A percentile compares a stretch with the other conserved stretches of the same genome.
These are phyloP conservation scores for Kappamyces sp. DNA, from an alignment of 192 early-diverging fungal species.

Conservation along the genomic window DNA sequence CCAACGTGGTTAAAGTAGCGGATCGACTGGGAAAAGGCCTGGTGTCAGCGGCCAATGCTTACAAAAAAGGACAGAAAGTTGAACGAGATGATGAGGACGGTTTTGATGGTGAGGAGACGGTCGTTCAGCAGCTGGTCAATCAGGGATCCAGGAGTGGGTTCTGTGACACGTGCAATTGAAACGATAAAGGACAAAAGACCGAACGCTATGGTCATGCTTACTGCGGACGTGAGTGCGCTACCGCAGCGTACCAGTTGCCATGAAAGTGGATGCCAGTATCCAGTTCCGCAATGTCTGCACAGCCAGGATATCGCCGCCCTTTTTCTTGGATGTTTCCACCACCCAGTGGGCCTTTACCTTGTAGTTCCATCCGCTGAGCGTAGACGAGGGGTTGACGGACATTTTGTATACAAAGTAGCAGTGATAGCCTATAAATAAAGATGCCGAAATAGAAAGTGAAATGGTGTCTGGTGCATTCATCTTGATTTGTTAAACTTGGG, in stretches of 20 bases:
- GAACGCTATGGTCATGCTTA: slow-evolving; percentile 1
- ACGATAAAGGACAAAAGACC: slow-evolving; percentile 14
- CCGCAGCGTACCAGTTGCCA: not conserved
- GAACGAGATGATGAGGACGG: slow-evolving; percentile 2
- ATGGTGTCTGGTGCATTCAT: no score
- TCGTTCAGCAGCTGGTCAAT: not conserved
- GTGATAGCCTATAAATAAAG: no score
- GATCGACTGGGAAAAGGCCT: not conserved
- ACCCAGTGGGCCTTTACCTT: not conserved
- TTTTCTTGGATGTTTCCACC: not conserved
- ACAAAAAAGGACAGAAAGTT: slow-evolving; percentile 5
- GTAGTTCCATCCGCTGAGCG: no score
- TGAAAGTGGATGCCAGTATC: slow-evolving; percentile 9
- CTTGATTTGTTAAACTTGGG: no score
- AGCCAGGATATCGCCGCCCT: slow-evolving; percentile 7
- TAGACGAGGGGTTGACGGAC: no score
- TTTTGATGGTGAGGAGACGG: not conserved
- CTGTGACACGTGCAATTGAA: not conserved
- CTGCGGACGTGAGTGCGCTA: no score
- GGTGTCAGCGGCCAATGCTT: no score
- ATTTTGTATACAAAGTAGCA: no score
- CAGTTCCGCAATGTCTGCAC: slow-evolving; percentile 19
- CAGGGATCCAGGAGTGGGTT: not conserved
- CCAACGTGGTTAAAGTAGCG: not conserved
- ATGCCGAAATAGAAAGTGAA: no score